Conservation (phyloP, 2,329 filamentous ascomycete species). For the Calonectria pseudoreteaudii region DNA sequence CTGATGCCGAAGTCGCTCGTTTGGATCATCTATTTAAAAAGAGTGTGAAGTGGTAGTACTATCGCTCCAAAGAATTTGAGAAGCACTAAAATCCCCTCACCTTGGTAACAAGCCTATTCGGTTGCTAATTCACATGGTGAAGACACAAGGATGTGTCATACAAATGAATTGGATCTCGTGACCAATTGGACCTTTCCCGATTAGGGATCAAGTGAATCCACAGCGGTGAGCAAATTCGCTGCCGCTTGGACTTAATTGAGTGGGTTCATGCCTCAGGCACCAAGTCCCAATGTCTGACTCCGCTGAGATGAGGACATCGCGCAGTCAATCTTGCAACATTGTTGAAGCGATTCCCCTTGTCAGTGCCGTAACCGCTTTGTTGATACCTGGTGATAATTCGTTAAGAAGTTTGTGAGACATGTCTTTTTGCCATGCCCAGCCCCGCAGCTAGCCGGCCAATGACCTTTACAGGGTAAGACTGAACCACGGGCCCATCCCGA, state of each 20-base stretch:
- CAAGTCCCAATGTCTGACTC: neutral
- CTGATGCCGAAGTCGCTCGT: neutral
- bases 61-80: neutral
- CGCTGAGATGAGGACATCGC: neutral
- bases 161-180: neutral
- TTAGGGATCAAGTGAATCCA: neutral
- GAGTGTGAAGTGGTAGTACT: no score
- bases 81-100: neutral
- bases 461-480: slow-evolving; percentile 15
- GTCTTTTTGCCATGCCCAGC: neutral
- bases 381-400: no score
- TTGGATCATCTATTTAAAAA: neutral
- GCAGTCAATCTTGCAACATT: neutral
- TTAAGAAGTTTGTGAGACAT: neutral
- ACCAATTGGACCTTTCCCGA: neutral
- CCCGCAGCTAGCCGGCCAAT: slow-evolving; percentile 8
- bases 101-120: neutral
- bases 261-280: neutral
- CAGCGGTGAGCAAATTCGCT: neutral
- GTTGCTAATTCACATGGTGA: neutral
- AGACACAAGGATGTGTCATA: no score
- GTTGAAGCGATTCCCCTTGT: neutral
- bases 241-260: neutral
- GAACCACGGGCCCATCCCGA: neutral
- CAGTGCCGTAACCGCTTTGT: neutral